These are phyloP conservation scores for Zopfochytrium polystomum DNA, from an alignment of 371 early-diverging fungal species.

Conservation along the genomic window DNA sequence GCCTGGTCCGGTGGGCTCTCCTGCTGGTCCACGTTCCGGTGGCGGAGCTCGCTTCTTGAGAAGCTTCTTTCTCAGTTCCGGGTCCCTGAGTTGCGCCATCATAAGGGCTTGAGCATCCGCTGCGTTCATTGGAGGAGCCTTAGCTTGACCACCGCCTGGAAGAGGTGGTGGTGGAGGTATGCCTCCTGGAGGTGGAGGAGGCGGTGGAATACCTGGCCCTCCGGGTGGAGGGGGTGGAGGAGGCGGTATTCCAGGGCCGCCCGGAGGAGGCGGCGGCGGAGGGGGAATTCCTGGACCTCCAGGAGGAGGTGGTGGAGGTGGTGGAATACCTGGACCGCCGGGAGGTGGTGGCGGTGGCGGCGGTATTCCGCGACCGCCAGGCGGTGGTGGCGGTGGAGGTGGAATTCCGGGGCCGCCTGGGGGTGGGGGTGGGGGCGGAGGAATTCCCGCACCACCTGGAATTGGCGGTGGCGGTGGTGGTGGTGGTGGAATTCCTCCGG, in stretches of 20 bases:
- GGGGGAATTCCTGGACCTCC: conserved; percentile 7
- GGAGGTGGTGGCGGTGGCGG: not conserved
- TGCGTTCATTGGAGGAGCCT: conserved; percentile 20
- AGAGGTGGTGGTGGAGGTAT: conserved; percentile 25
- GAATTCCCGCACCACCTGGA: not conserved
- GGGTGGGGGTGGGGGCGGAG: not conserved
- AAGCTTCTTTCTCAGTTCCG: conserved; percentile 13
- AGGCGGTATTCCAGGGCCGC: not conserved
- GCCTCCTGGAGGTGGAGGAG: conserved; percentile 4
- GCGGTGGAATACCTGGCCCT: conserved; percentile 8
- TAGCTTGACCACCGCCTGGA: conserved; percentile 18
- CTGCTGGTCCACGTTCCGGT: not conserved
- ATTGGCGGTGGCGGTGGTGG: not conserved
- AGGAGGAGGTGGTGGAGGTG: conserved; percentile 21
- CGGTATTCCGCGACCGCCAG: not conserved
- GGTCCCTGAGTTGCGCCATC: conserved; percentile 22
- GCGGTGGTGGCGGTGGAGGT: not conserved
- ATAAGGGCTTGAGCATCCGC: conserved; percentile 16
- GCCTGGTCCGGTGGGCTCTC: not conserved
- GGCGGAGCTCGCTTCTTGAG: conserved; percentile 13
- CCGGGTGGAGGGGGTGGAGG: conserved; percentile 4
- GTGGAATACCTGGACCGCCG: conserved; percentile 1
- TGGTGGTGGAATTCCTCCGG: not conserved
- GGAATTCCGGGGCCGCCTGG: too few relatives aligned
- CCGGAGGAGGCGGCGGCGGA: conserved; percentile 22